These are phyloP conservation scores for Zygotorulaspora mrakii DNA, from an alignment of 1,139 yeast genomes.

Conservation along the genomic window DNA sequence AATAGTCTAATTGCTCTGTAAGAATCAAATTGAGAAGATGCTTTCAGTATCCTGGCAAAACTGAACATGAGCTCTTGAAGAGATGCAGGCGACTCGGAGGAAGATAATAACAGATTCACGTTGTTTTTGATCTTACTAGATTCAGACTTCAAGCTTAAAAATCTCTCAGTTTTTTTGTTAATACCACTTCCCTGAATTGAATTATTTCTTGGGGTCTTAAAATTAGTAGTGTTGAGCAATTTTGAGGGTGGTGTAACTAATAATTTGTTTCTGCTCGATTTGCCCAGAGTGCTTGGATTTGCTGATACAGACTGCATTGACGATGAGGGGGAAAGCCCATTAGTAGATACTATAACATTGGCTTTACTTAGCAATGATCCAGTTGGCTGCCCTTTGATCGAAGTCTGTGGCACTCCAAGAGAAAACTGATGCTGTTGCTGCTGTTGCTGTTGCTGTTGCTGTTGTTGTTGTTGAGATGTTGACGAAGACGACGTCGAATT, in stretches of 20 bases:
- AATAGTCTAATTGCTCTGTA: conserved; percentile 72
- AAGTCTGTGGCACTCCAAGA: conserved; percentile 13
- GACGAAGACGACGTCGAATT: conserved; percentile 45
- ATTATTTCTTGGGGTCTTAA: conserved; percentile 26
- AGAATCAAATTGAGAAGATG: conserved; percentile 69
- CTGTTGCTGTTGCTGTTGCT: no score
- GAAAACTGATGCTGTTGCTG: conserved; percentile 39
- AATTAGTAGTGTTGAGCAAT: conserved; percentile 17
- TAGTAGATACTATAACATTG: conserved; percentile 22
- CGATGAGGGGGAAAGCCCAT: conserved; percentile 18
- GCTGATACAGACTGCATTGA: conserved; percentile 19
- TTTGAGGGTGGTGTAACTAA: conserved; percentile 34
- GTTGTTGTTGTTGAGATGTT: conserved; percentile 43
- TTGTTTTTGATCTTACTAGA: conserved; percentile 22
- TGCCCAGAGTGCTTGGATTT: conserved; percentile 17
- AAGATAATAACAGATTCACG: conserved; percentile 40
- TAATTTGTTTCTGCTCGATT: conserved; percentile 21
- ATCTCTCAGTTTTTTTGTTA: conserved; percentile 12
- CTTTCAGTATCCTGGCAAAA: conserved; percentile 63
- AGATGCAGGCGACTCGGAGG: conserved; percentile 14
- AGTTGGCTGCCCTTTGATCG: conserved; percentile 15
- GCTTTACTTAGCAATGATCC: conserved; percentile 22
- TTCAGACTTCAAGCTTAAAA: conserved; percentile 8
- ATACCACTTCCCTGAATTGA: no score
- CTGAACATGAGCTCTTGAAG: conserved; percentile 47